These are phyloP conservation scores for Mortierella hygrophila DNA, from an alignment of 192 early-diverging fungal species.

Conservation along the genomic window DNA sequence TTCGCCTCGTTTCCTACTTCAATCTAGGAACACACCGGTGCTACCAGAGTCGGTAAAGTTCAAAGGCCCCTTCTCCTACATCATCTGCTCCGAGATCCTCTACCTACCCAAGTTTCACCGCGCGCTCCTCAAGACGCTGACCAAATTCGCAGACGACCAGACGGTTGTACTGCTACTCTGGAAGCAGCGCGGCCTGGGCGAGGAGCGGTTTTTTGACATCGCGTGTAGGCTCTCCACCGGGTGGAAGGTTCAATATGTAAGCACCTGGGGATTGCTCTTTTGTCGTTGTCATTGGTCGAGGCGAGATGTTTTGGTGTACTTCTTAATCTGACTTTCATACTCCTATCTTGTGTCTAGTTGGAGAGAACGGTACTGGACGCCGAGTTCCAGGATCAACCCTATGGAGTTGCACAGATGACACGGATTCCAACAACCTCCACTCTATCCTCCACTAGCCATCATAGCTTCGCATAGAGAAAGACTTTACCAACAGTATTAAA, in stretches of 20 bases:
- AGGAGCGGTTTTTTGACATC: constrained; percentile 48
- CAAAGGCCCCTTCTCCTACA: constrained; percentile 41
- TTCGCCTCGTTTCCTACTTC: background rate
- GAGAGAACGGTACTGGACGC: constrained; percentile 24
- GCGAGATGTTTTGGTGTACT: no score
- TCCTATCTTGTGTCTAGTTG: background rate
- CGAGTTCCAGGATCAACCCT: constrained; percentile 44
- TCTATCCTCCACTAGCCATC: background rate
- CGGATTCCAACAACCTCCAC: background rate
- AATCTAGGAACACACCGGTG: constrained; percentile 24
- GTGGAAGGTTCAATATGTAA: constrained; percentile 37
- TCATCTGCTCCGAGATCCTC: constrained; percentile 52
- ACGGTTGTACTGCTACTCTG: constrained; percentile 40
- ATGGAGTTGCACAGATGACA: constrained; percentile 29
- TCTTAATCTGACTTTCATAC: background rate
- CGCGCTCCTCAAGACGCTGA: constrained; percentile 36
- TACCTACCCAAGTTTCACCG: constrained; percentile 47
- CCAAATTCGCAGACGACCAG: constrained; percentile 29
- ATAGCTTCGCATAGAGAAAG: no score
- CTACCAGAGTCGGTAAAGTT: constrained; percentile 24
- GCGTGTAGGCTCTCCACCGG: constrained; percentile 20
- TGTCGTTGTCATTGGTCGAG: background rate
- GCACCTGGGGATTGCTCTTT: background rate
- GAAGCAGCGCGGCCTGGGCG: constrained; percentile 52
- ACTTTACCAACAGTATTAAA: no score